phyloP scores from a whole-genome alignment of 78 protist species.

The Isochrysis galbana region DNA sequence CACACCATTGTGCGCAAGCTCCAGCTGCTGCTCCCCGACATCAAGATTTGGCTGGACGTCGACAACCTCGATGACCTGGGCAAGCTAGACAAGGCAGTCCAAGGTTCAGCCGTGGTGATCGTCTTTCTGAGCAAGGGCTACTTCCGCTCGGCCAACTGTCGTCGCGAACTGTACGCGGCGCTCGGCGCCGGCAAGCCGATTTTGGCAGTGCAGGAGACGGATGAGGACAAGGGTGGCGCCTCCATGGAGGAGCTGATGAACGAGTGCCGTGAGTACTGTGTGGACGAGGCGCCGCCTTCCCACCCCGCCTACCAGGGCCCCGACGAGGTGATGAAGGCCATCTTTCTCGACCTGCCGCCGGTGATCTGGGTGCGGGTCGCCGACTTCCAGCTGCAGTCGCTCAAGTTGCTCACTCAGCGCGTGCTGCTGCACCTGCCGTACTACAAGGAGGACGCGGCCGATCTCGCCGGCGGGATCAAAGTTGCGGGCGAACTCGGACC shows the following conservation, averaged over 20 bases:
- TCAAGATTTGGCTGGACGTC: not conserved
- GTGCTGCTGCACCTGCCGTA: not conserved
- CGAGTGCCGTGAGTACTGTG: not conserved
- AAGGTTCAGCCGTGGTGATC: not conserved
- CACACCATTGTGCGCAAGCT: not conserved
- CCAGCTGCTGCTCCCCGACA: conserved; percentile 4
- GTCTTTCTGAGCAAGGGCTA: not conserved
- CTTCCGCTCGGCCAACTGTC: not conserved
- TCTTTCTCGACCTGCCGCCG: not conserved
- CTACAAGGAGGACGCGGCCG: not conserved
- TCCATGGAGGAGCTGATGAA: not conserved
- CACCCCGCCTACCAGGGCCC: not conserved
- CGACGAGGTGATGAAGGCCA: not conserved
- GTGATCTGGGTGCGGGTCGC: not conserved
- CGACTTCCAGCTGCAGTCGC: not conserved
- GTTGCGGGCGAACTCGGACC: not conserved
- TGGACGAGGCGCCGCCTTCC: not conserved
- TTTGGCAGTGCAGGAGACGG: not conserved
- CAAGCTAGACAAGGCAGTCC: not conserved
- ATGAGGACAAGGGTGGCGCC: not conserved
- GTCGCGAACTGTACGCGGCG: not conserved
- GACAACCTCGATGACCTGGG: not conserved
- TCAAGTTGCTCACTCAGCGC: not conserved
- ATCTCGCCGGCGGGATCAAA: not conserved
- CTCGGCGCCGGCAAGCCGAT: not conserved